Evolutionary conservation across 345 rosid genomes (phyloP), one percentile per base, ranked within the genome.

Genomic region (Gynandropsis gynandra): DNA sequence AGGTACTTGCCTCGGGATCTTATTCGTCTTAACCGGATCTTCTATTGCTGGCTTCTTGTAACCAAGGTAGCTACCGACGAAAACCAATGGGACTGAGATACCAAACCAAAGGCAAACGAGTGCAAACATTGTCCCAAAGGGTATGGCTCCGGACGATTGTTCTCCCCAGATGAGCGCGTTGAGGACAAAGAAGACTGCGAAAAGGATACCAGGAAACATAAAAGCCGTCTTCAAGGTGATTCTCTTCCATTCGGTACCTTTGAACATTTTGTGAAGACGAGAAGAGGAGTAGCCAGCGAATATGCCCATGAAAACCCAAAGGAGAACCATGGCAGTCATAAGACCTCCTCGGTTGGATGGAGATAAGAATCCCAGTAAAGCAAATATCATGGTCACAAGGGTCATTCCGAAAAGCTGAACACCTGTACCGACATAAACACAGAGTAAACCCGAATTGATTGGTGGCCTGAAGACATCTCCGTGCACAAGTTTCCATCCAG

Each of bases 291-390:
- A 85, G 66, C 97, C 95, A 8, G 87, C 95, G 4, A 89, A 76
- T 20, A 89, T 62, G 27, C 97, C 95, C 95, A 89, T 89, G 70
- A 85, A 89, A 58, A 89, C 97, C 97, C 97, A 89, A 56, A 89
- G 56, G 56, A 89, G 87, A 65, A 85, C 95, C 97, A 86, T 89
- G 9, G 97, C 95, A 56, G 97, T 89, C 94, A 81, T 89, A 18
- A 89, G 95, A 6, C 97, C 97, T 21, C 97, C 97, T 56, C 97
- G 69, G 73, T 83, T 89, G 50, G 97, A 86, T 63, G 97, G 95
- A 71, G 97, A 86, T 41, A 89, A 66, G 72, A 89, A 83, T 7
- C 97, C 97, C 47, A 89, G 54, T 69, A 85, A 64, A 21, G 97
- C 97, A 74, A 85, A 89, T 53, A 89, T 81, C 97, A 85, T 89